Evolutionary conservation across 2,329 filamentous ascomycete species (phyloP).

Genomic region (Chalaropsis ovoidea): DNA sequence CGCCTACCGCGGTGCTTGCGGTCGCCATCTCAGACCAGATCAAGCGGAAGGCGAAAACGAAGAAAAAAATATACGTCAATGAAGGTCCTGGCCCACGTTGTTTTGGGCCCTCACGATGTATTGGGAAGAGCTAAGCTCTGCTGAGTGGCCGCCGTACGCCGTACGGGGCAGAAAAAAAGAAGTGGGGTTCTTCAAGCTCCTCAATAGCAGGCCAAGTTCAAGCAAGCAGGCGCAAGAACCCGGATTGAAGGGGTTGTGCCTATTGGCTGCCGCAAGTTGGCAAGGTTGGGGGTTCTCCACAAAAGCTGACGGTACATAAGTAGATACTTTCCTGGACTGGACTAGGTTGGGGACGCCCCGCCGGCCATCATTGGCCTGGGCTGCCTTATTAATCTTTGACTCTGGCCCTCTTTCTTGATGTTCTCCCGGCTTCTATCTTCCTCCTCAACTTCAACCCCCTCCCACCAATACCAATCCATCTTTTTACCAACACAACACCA

Average conservation of each 20-base stretch:
- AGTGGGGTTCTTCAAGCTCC: background rate
- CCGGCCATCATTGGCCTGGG: background rate
- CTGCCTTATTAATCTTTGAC: conserved; percentile 2
- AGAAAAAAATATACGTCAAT: background rate
- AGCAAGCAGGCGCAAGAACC: no score
- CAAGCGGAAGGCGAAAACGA: background rate
- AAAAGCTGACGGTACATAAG: background rate
- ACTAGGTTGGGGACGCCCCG: no score
- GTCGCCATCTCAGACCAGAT: background rate
- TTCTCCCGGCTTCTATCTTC: background rate
- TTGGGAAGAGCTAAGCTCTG: background rate
- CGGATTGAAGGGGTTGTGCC: background rate
- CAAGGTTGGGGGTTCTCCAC: background rate
- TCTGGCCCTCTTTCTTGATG: background rate
- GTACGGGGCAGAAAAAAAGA: background rate
- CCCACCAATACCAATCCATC: background rate
- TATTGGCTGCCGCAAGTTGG: background rate
- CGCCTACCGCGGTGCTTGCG: background rate
- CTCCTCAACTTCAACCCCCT: background rate
- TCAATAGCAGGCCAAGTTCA: no score
- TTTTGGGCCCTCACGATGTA: conserved; percentile 6
- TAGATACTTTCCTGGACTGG: background rate
- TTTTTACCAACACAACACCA: background rate
- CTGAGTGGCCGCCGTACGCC: no score
- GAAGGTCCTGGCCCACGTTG: background rate